Base-by-base conservation (phyloP, 1,284 basidiomycete genomes). In the Spongispora temasekensis region DNA sequence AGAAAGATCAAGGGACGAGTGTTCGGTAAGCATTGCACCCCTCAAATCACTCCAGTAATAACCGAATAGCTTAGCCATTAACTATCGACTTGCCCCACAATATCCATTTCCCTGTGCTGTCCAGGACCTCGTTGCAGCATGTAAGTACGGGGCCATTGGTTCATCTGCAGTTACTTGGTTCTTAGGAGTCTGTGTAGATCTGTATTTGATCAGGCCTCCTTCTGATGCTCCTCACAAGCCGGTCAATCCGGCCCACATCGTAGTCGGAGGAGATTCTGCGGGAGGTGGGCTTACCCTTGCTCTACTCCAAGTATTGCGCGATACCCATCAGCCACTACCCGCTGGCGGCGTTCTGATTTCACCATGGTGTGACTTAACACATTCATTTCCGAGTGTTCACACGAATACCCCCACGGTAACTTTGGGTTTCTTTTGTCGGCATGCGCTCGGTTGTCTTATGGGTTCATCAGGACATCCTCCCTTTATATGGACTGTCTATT, bases 101-200 rank as follows among this genome's bases (percentile, higher is more conserved):
- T 97, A 96, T 67, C 97, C 97, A 0, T 99, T 98, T 76, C 97
- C 97, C 0, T 98, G 97, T 68, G 94, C 91, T 0, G 77, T 98
- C 17, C 94, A 97, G 70, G 95, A 97, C 74, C 79, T 88, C 53
- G 71, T 97, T 12, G 91, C 95, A 2, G 89, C 94, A 6, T 98
- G 91, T 89, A 68, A 62, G 83, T 73, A 13, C 34, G 21, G n/a
- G n/a, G 37, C 27, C 32, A 19, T 23, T 3, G 2, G 12, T 30
- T 32, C 48, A 48, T 46, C 34, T 37, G 3, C 44, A 53, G 19
- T 2, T 12, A 34, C 53, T 59, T 32, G 63, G n/a, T 54, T 21
- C 51, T 25, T 46, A 53, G 44, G 44, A 34, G 40, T 27, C 25
- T 31, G n/a, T 10, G 46, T 58, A 84, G 84, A 85, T 61, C 64